Evolutionary conservation across 768 basidiomycete species (phyloP), one percentile per base, ranked within the genome.

Genomic region (Termitomyces bulborhizus): DNA sequence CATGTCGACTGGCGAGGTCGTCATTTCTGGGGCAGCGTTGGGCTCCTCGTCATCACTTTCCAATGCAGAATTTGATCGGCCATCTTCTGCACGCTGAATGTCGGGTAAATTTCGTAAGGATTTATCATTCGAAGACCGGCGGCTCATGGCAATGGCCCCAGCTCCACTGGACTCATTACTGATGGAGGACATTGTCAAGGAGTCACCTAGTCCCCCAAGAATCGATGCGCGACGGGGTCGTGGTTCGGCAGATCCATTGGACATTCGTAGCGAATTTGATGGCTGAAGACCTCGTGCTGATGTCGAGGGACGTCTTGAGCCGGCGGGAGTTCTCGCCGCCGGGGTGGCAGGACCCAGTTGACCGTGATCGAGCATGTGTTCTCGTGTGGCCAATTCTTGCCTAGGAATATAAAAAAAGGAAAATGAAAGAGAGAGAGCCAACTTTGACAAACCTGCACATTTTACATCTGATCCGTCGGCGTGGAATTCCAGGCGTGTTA

Each of bases 311-410:
- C 66, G 63, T n/a, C 63, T 55, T 18, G 62, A 60, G 32, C 54
- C 57, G 53, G 60, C 78, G 13, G 81, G 82, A 0, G 84, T 76
- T 4, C 71, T 60, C 4, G 68, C 56, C 6, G 78, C 75, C 4
- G 85, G 86, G 0, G 86, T 88, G 1, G 83, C 75, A 9, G 86
- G 82, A 2, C 85, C 86, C 4, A 89, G 71, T 63, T 91, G 88
- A 4, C 86, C 88, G 62, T 95, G 93, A 67, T 93, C 89, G 46
- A 93, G 80, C 90, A 98, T 93, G 66, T 97, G 90, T 65, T 94
- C 92, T n/a, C 89, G 78, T 0, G 90, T 82, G 0, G 94, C 94
- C 13, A 98, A 77, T 62, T 93, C 91, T 56, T 86, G 85, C 63
- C 92, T 87, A 51, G 11, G 55, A 34, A 21, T 9, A 29, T 52